phyloP scores from a whole-genome alignment of 2,329 filamentous ascomycete species.

The Sporothrix pallida region DNA sequence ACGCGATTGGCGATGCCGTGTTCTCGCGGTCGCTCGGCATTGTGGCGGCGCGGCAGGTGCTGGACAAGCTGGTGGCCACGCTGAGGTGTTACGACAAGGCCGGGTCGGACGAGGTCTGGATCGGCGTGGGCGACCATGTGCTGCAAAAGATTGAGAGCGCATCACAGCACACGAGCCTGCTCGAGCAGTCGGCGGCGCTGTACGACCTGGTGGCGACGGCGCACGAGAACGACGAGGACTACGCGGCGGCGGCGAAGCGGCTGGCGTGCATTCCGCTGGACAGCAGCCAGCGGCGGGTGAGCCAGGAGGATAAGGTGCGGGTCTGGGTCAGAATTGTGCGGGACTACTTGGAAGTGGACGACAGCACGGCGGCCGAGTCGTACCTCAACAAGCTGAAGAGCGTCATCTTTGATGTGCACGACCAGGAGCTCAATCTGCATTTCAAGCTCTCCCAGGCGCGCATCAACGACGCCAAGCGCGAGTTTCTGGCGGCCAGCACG shows the following conservation, averaged over 20 bases:
- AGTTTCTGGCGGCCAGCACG: slow-evolving; percentile 85
- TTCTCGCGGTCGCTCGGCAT: slow-evolving; percentile 41
- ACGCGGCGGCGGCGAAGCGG: slow-evolving; percentile 73
- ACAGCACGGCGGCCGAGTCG: slow-evolving; percentile 80
- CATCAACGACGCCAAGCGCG: slow-evolving; percentile 87
- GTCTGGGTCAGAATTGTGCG: slow-evolving; percentile 95
- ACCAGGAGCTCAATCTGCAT: slow-evolving; percentile 77
- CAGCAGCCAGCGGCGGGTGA: slow-evolving; percentile 81
- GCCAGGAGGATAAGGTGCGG: slow-evolving; percentile 78
- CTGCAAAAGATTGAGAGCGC: slow-evolving; percentile 66
- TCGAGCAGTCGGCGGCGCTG: slow-evolving; percentile 82
- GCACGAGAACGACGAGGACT: slow-evolving; percentile 83
- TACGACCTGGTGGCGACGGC: slow-evolving; percentile 82
- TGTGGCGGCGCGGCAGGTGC: slow-evolving; percentile 42
- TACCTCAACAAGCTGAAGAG: slow-evolving; percentile 97
- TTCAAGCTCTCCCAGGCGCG: slow-evolving; percentile 92
- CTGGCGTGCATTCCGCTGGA: slow-evolving; percentile 88
- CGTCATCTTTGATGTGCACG: slow-evolving; percentile 77
- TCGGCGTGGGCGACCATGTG: slow-evolving; percentile 77
- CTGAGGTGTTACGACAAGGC: slow-evolving; percentile 64
- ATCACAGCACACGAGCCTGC: slow-evolving; percentile 66
- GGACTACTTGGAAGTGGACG: slow-evolving; percentile 92
- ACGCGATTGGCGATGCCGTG: slow-evolving; percentile 39
- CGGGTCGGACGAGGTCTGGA: slow-evolving; percentile 64
- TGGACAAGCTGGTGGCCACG: slow-evolving; percentile 46